Conservation (phyloP, 2,329 filamentous ascomycete species). For the Xylaria arbuscula region DNA sequence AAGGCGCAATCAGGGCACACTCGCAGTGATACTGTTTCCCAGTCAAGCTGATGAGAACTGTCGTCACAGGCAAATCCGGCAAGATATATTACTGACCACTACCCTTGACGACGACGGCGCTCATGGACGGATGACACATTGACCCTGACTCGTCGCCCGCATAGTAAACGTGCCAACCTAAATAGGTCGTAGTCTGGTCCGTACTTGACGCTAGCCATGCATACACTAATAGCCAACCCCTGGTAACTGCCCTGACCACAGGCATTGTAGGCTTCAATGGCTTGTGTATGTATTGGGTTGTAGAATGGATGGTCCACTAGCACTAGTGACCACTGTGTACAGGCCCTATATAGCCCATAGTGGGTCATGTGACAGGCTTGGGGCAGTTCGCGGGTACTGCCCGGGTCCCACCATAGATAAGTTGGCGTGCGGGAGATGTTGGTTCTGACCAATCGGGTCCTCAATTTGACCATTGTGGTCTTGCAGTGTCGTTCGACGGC, state of each 20-base stretch:
- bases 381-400: too few species aligned
- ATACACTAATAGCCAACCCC: background rate
- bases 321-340: too few species aligned
- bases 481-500: slow-evolving; percentile 30
- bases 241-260: slow-evolving; percentile 1
- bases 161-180: background rate
- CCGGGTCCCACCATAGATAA: slow-evolving; percentile 12
- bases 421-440: slow-evolving; percentile 8
- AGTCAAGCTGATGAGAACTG: background rate
- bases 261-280: too few species aligned
- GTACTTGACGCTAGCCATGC: background rate
- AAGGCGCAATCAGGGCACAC: background rate
- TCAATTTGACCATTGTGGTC: slow-evolving; percentile 37
- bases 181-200: background rate
- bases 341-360: too few species aligned
- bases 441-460: slow-evolving; percentile 45
- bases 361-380: too few species aligned
- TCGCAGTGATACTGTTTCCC: background rate
- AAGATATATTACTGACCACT: background rate
- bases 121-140: slow-evolving; percentile 31
- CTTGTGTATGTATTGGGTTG: background rate
- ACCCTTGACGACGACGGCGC: background rate
- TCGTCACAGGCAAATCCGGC: background rate
- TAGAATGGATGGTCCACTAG: too few species aligned
- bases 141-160: slow-evolving; percentile 22